Evolutionary conservation across 768 basidiomycete genomes (phyloP).

Genomic region (Lactarius evosmus): DNA sequence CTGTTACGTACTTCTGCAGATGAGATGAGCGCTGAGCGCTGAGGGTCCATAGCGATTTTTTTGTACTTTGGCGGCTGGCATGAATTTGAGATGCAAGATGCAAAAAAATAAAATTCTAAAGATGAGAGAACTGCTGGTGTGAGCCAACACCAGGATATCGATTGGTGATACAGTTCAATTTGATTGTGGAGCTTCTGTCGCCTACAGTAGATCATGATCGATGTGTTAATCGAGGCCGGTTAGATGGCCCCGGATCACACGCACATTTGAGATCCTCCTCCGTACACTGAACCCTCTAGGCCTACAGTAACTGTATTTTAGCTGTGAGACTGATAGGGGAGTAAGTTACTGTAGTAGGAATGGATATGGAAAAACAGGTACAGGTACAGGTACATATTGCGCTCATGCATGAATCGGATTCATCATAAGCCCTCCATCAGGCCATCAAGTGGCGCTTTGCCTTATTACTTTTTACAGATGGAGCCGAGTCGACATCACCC

Average conservation of each 20-base stretch:
- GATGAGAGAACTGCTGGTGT: too few relatives aligned
- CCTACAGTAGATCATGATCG: constrained; percentile 1
- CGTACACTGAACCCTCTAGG: neutral
- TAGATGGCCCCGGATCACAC: neutral
- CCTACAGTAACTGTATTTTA: neutral
- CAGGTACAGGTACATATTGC: neutral
- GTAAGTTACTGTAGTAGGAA: too few relatives aligned
- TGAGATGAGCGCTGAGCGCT: too few relatives aligned
- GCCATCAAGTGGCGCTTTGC: neutral
- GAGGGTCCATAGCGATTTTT: too few relatives aligned
- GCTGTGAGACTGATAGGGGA: neutral
- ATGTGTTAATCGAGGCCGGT: neutral
- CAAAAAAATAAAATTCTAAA: too few relatives aligned
- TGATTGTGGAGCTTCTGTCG: neutral
- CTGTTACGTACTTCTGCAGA: too few relatives aligned
- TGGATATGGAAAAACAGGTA: neutral
- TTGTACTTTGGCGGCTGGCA: neutral
- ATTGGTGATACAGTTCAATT: neutral
- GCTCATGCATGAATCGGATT: neutral
- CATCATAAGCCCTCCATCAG: neutral
- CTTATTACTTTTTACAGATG: neutral
- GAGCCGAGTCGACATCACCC: neutral
- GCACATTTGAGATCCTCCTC: neutral
- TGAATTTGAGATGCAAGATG: neutral
- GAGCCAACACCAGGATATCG: too few relatives aligned